phyloP scores from a whole-genome alignment of 1,284 basidiomycete species.

The Tilletia caries region DNA sequence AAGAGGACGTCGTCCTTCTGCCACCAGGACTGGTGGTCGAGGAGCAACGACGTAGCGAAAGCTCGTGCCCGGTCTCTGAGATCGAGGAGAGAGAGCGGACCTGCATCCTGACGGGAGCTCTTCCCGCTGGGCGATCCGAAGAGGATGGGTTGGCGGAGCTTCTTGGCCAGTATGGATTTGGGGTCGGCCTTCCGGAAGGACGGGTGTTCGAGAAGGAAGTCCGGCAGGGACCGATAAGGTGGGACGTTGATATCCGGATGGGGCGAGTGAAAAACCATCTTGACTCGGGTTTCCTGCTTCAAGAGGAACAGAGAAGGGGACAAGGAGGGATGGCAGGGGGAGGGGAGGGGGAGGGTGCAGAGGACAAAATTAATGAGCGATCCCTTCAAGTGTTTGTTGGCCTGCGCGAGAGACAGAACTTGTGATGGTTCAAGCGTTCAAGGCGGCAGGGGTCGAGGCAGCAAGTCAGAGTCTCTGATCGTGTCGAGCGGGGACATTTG shows the following conservation, averaged over 20 bases:
- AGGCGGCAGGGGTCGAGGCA: too few relatives aligned
- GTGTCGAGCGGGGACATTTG: too few relatives aligned
- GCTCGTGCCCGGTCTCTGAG: conserved; percentile 33
- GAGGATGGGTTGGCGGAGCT: conserved; percentile 24
- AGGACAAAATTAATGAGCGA: too few relatives aligned
- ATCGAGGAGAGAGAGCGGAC: conserved; percentile 34
- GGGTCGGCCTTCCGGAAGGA: conserved; percentile 24
- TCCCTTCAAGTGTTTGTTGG: too few relatives aligned
- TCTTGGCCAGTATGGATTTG: conserved; percentile 5
- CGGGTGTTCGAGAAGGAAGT: conserved; percentile 37
- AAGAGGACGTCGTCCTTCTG: conserved; percentile 39
- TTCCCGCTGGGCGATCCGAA: conserved; percentile 30
- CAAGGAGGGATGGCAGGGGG: neutral
- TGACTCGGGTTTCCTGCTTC: neutral
- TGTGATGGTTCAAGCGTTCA: too few relatives aligned
- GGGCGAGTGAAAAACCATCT: conserved; percentile 38
- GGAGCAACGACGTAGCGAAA: conserved; percentile 35
- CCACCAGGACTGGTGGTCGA: conserved; percentile 29
- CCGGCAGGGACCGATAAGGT: conserved; percentile 30
- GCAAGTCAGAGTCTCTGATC: too few relatives aligned
- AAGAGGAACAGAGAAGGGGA: too few relatives aligned
- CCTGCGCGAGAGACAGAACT: too few relatives aligned
- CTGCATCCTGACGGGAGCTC: conserved; percentile 26
- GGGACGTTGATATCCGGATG: conserved; percentile 28
- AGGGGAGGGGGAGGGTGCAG: neutral